Evolutionary conservation across 768 basidiomycete genomes (phyloP), one percentile per base, ranked within the genome.

Genomic region (Hypsizygus marmoreus): DNA sequence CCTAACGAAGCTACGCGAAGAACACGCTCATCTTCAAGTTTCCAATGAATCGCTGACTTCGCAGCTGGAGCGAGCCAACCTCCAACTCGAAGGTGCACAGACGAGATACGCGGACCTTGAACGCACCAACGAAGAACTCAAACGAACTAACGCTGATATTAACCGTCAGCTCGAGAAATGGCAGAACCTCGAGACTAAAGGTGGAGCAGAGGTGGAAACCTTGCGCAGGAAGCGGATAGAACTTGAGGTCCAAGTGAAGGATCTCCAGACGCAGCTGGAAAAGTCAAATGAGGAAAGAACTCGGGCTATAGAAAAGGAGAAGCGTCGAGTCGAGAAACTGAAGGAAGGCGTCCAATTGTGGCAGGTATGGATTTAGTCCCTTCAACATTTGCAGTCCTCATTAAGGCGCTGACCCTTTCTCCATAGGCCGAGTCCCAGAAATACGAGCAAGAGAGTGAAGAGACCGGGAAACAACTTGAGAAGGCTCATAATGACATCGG

Each of bases 141-240:
- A 80, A 48, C 77, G 80, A 5, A 72, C 73, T 8, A 77, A 75
- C 37, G 64, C 65, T 4, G 76, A 84, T 31, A 67, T 88, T 28
- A 74, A 77, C 39, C 74, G 76, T 12, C 88, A 91, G 54, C 66
- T 90, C 7, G 77, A 78, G 31, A 80, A 83, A 56, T 88, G 85
- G 86, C 74, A 86, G 56, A 74, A 63, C 20, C 62, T 88, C 13
- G 88, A 89, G 56, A 81, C 69, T 20, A 81, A 79, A 37, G 85
- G 81, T 36, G 81, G 75, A 9, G 76, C 70, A 13, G 81, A 86
- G 24, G 69, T 75, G 7, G 86, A 84, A 41, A 61, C 66, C 5
- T 64, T 75, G 40, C 73, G 81, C 31, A 82, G 80, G 57, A 68
- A 72, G 44, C 76, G 77, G 8, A 66, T 74, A 8, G 76, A 81